phyloP scores from a whole-genome alignment of 345 rosid species.

The Excoecaria agallocha region DNA sequence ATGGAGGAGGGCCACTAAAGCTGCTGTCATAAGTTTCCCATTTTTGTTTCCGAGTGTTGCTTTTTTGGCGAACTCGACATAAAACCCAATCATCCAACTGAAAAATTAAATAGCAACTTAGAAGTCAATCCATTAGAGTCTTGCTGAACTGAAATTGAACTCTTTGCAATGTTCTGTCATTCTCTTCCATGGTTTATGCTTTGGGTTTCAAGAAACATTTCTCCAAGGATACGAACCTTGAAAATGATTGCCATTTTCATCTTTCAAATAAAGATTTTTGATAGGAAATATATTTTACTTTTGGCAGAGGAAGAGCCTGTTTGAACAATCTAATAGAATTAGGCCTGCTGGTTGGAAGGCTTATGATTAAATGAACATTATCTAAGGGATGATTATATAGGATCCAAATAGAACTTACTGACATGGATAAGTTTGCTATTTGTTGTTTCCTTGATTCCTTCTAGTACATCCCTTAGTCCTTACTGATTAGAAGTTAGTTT shows the following conservation, averaged over 20 bases:
- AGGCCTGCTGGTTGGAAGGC: background rate
- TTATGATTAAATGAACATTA: background rate
- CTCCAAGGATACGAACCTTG: background rate
- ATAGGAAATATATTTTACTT: background rate
- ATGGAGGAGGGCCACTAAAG: constrained; percentile 14
- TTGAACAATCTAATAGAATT: background rate
- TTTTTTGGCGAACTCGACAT: constrained; percentile 35
- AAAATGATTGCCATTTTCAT: background rate
- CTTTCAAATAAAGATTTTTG: background rate
- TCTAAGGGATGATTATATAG: background rate
- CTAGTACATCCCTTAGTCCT: background rate
- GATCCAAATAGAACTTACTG: background rate
- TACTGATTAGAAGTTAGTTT: background rate
- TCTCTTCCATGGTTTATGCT: background rate
- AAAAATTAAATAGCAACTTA: constrained; percentile 3
- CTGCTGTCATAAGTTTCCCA: constrained; percentile 6
- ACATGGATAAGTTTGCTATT: background rate
- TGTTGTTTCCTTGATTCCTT: background rate
- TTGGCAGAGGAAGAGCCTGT: background rate
- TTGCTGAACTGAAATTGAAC: background rate
- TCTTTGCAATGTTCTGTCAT: background rate
- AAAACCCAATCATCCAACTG: constrained; percentile 48
- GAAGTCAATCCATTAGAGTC: background rate
- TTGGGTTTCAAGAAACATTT: background rate
- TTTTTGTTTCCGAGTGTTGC: constrained; percentile 6